Percentiles rank a stretch among this genome's conserved stretches.
Evolutionary conservation across 2,329 filamentous ascomycete genomes (phyloP).

Genomic region (Pseudogymnoascus sp.): DNA sequence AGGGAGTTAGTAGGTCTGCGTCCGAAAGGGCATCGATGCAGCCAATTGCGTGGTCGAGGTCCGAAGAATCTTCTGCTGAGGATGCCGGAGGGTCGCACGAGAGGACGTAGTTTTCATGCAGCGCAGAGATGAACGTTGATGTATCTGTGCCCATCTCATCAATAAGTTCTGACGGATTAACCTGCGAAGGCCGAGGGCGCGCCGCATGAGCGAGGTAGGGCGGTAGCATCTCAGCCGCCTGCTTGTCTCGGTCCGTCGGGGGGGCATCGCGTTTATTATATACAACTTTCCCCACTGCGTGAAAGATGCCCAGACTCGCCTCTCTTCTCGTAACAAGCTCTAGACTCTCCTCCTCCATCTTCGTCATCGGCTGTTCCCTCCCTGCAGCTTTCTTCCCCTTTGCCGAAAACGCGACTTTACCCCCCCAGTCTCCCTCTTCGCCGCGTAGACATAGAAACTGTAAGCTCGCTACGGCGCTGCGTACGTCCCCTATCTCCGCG

Average conservation of each 20-base stretch:
- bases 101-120: conserved; percentile 88
- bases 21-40: conserved; percentile 84
- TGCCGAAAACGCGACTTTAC: conserved; percentile 56
- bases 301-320: conserved; percentile 86
- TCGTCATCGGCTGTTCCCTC: conserved; percentile 54
- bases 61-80: conserved; percentile 41
- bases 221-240: conserved; percentile 48
- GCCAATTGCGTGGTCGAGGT: conserved; percentile 71
- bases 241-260: conserved; percentile 31
- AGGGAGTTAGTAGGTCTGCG: conserved; percentile 74
- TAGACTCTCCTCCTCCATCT: conserved; percentile 70
- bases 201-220: conserved; percentile 48
- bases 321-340: conserved; percentile 79
- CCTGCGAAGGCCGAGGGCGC: conserved; percentile 55
- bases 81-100: conserved; percentile 60
- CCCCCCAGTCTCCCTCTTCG: conserved; percentile 67
- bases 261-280: conserved; percentile 77
- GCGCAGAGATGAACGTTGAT: conserved; percentile 76
- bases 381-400: conserved; percentile 57
- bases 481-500: conserved; percentile 81
- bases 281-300: conserved; percentile 89
- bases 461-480: conserved; percentile 83
- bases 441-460: conserved; percentile 87
- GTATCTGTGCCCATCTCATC: conserved; percentile 91
- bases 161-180: conserved; percentile 67